phyloP scores from a whole-genome alignment of 495 filamentous ascomycete species.

The Chaetomium fimeti region DNA sequence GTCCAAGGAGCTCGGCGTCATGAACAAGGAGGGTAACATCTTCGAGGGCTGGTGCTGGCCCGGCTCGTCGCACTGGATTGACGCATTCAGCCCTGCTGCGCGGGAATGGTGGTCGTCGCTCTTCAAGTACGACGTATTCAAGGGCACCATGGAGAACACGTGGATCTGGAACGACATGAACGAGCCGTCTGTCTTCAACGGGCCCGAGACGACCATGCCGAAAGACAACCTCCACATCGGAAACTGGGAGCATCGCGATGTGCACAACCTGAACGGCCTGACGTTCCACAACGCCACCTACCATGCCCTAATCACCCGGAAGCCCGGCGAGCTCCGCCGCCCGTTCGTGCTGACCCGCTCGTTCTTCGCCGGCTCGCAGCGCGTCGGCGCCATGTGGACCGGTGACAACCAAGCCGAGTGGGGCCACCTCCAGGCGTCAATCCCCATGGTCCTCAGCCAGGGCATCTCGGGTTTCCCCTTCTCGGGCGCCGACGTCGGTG shows the following conservation, averaged over 20 bases:
- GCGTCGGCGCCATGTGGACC: conserved; percentile 94
- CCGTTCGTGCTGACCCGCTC: conserved; percentile 92
- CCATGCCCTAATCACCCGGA: conserved; percentile 74
- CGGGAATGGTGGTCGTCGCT: conserved; percentile 84
- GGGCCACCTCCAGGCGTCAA: conserved; percentile 79
- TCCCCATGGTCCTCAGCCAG: conserved; percentile 91
- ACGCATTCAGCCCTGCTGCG: conserved; percentile 86
- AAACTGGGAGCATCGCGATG: conserved; percentile 93
- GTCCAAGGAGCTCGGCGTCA: conserved; percentile 74
- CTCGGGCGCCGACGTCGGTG: conserved; percentile 91
- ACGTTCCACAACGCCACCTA: conserved; percentile 93
- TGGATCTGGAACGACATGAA: conserved; percentile 99
- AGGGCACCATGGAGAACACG: conserved; percentile 74
- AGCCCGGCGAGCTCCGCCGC: conserved; percentile 69
- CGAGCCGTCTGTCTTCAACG: conserved; percentile 97
- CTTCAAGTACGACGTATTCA: conserved; percentile 83
- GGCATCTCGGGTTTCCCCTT: conserved; percentile 94
- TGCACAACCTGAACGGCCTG: conserved; percentile 93
- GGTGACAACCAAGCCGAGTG: conserved; percentile 93
- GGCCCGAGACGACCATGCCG: conserved; percentile 95
- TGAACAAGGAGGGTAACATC: conserved; percentile 83
- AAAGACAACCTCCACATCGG: conserved; percentile 92
- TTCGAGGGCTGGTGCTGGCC: conserved; percentile 99
- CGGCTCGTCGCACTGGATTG: conserved; percentile 91
- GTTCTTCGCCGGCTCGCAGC: conserved; percentile 87